Evolutionary conservation across 2,329 filamentous ascomycete genomes (phyloP), one percentile per base, ranked within the genome.

Genomic region (Geosmithia putterillii): DNA sequence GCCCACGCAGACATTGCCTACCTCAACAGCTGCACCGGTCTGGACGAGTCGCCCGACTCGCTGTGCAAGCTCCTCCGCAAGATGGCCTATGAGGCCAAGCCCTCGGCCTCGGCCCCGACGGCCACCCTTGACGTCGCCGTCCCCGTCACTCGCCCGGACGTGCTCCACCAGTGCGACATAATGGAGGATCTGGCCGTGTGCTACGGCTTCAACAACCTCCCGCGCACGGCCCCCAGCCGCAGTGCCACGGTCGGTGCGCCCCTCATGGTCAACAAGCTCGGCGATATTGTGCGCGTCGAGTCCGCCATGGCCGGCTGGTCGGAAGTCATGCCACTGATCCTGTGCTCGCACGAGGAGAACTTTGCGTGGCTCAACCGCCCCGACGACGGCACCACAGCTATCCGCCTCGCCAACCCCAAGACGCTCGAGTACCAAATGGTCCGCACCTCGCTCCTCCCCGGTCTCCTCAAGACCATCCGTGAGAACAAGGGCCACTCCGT

Each of bases 101-200:
- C 87, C 3, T 92, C 87, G 1, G 65, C 71, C 44, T 74, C 76
- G 48, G 73, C 83, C 47, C 63, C 75, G 44, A 81, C 86, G 57
- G 67, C 92, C 41, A n/a, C n/a, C 6, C 71, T 94, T 47, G 83
- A 94, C 55, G 81, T 96, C 22, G 74, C 81, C 32, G 77, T 96
- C 20, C 92, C 92, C 8, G 79, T 89, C 25, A 96, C 89, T 40
- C 79, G 92, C 48, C 90, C 92, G 40, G 92, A 98, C 61, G 83
- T 98, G 37, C 79, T 98, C 25, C 92, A 98, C 63, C 85, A 95
- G 58, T 94, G 88, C 54, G 92, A 98, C 60, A 86, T 98, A 52
- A 98, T 98, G 90, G 92, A 98, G 67, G 94, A 98, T 59, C 81
- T 94, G 18, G 92, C 88, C 36, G 92, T 98, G 50, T 88, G 87